phyloP scores from a whole-genome alignment of 2,329 filamentous ascomycete genomes.

The Zasmidium angulare region DNA sequence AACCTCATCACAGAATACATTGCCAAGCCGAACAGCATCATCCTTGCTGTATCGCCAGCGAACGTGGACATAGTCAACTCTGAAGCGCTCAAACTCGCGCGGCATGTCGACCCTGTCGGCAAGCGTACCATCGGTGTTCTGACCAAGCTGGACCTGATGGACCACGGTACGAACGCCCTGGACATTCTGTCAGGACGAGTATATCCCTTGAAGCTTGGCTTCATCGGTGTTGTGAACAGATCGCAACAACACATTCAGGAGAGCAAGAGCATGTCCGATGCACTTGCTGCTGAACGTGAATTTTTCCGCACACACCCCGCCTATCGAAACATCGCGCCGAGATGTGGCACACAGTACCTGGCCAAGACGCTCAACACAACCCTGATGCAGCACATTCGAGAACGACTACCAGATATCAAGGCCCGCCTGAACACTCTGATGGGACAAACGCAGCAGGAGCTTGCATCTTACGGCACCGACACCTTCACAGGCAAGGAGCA shows the following conservation, averaged over 20 bases:
- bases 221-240: conserved; percentile 96
- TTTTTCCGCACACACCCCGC: conserved; percentile 98
- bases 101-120: conserved; percentile 93
- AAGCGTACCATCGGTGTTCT: conserved; percentile 94
- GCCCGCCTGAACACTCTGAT: conserved; percentile 95
- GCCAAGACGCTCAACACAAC: conserved; percentile 95
- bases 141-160: conserved; percentile 97
- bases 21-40: conserved; percentile 97
- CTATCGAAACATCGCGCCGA: conserved; percentile 90
- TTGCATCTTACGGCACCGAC: conserved; percentile 96
- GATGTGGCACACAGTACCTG: conserved; percentile 90
- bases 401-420: conserved; percentile 95
- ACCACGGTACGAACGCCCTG: conserved; percentile 95
- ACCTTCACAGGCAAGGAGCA: conserved; percentile 98
- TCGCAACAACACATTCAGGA: conserved; percentile 98
- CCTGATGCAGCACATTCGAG: conserved; percentile 93
- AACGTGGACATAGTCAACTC: conserved; percentile 99
- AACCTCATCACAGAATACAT: conserved; percentile 98
- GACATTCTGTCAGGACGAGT: conserved; percentile 97
- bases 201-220: conserved; percentile 93
- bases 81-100: conserved; percentile 91
- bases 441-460: conserved; percentile 98
- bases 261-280: conserved; percentile 91
- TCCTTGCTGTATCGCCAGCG: conserved; percentile 92
- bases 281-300: conserved; percentile 82